These are phyloP conservation scores for Strigomonas culicis DNA, from an alignment of 208 protist genomes.

Conservation along the genomic window DNA sequence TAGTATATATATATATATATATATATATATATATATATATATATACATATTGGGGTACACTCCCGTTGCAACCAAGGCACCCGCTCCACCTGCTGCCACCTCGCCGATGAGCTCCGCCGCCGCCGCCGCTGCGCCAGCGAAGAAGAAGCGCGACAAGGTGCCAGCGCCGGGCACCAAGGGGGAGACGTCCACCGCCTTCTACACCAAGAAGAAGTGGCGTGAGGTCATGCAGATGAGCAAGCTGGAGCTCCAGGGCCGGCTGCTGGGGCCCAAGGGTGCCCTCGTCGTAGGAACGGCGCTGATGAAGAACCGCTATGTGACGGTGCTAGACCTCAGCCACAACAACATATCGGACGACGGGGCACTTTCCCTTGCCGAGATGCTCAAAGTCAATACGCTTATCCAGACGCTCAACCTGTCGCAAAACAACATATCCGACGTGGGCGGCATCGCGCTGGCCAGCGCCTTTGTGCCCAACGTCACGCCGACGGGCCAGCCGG, in stretches of 20 bases:
- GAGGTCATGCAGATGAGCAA: conserved; percentile 38
- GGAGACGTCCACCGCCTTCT: conserved; percentile 78
- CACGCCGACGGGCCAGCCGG: conserved; percentile 66
- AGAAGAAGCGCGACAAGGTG: conserved; percentile 70
- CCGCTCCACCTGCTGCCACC: too few species aligned
- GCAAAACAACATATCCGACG: conserved; percentile 73
- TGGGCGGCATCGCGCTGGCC: conserved; percentile 81
- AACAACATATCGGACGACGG: conserved; percentile 76
- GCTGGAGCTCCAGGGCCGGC: conserved; percentile 56
- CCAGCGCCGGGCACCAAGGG: conserved; percentile 64
- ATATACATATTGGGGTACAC: too few species aligned
- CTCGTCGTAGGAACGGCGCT: conserved; percentile 70
- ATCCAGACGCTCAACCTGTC: conserved; percentile 74
- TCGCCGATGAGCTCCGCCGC: background rate
- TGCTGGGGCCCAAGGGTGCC: conserved; percentile 49
- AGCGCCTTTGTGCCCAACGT: conserved; percentile 84
- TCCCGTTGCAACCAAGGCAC: too few species aligned
- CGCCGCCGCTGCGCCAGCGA: background rate
- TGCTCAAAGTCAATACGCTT: conserved; percentile 57
- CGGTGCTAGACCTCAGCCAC: conserved; percentile 56
- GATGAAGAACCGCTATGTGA: conserved; percentile 57
- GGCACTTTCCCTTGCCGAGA: conserved; percentile 55
- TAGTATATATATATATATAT: background rate
- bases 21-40: background rate
- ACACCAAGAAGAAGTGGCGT: conserved; percentile 70